These are phyloP conservation scores for Pythium dissotocum DNA, from an alignment of 352 stramenopile genomes.

Conservation along the genomic window DNA sequence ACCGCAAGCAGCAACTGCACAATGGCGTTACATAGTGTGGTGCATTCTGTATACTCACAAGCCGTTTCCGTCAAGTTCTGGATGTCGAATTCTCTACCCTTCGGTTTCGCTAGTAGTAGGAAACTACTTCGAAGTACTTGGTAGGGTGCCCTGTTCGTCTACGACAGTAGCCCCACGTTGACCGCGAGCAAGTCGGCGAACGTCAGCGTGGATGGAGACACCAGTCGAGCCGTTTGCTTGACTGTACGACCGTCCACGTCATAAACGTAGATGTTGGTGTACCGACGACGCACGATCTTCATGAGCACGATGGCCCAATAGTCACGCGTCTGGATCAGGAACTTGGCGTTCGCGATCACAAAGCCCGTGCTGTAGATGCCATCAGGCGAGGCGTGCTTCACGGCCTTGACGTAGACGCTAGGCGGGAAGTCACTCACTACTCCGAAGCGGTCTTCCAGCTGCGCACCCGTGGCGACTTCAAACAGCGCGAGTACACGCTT, in stretches of 20 bases:
- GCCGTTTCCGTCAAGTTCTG: too few species aligned
- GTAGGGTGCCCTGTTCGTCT: too few species aligned
- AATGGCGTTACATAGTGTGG: background rate
- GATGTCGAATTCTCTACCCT: too few species aligned
- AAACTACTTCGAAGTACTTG: too few species aligned
- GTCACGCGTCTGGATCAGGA: slow-evolving; percentile 44
- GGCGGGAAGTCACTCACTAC: slow-evolving; percentile 46
- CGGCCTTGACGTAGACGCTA: slow-evolving; percentile 36
- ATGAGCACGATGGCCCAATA: slow-evolving; percentile 43
- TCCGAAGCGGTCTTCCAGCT: slow-evolving; percentile 21
- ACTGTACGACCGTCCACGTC: slow-evolving; percentile 30
- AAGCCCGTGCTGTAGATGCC: slow-evolving; percentile 65
- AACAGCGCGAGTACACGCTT: slow-evolving; percentile 14
- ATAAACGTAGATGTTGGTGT: slow-evolving; percentile 53
- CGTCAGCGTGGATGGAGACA: slow-evolving; percentile 36
- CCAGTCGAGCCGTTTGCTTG: slow-evolving; percentile 26
- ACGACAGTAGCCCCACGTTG: slow-evolving; percentile 27
- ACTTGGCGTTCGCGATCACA: slow-evolving; percentile 57
- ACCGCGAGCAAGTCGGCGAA: slow-evolving; percentile 28
- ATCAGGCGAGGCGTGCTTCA: slow-evolving; percentile 38
- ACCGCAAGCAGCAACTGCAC: background rate
- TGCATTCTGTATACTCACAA: slow-evolving; percentile 6
- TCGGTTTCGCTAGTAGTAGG: too few species aligned
- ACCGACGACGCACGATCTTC: slow-evolving; percentile 40
- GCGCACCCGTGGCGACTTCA: slow-evolving; percentile 19